Conservation (phyloP, 2,329 filamentous ascomycete species). For the Diaporthe amygdali region DNA sequence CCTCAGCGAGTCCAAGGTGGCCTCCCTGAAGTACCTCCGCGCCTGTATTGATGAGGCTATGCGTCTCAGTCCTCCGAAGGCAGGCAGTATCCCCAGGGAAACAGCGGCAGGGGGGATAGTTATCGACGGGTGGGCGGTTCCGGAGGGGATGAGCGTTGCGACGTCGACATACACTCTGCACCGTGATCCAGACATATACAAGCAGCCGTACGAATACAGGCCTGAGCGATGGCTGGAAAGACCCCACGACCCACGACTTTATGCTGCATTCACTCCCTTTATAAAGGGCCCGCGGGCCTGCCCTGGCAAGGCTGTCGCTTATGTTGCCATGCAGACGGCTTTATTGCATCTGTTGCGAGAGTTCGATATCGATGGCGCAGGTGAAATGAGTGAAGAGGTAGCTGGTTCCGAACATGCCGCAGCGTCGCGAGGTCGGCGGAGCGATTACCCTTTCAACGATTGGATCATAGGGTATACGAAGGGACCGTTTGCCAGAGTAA, state of each 20-base stretch:
- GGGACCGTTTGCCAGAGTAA: background rate
- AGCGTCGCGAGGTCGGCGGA: background rate
- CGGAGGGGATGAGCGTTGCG: background rate
- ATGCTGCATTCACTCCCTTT: background rate
- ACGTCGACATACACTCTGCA: background rate
- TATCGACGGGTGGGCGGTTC: background rate
- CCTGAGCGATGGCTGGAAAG: background rate
- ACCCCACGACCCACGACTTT: background rate
- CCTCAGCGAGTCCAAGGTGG: background rate
- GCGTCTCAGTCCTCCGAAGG: background rate
- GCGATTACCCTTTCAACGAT: background rate
- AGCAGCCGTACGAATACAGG: background rate
- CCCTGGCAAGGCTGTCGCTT: background rate
- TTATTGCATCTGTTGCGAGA: background rate
- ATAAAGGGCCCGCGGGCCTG: background rate
- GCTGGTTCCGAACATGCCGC: background rate
- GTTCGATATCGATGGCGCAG: background rate
- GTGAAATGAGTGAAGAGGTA: accelerated
- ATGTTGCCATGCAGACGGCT: background rate
- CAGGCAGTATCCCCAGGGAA: background rate
- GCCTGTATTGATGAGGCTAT: background rate
- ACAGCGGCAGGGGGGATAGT: background rate
- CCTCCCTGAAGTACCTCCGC: slow-evolving; percentile 4
- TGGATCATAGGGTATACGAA: slow-evolving; percentile 2
- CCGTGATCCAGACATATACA: slow-evolving; percentile 1